These are phyloP conservation scores for Eucalyptus tenuipes DNA, from an alignment of 345 rosid genomes.

Conservation along the genomic window DNA sequence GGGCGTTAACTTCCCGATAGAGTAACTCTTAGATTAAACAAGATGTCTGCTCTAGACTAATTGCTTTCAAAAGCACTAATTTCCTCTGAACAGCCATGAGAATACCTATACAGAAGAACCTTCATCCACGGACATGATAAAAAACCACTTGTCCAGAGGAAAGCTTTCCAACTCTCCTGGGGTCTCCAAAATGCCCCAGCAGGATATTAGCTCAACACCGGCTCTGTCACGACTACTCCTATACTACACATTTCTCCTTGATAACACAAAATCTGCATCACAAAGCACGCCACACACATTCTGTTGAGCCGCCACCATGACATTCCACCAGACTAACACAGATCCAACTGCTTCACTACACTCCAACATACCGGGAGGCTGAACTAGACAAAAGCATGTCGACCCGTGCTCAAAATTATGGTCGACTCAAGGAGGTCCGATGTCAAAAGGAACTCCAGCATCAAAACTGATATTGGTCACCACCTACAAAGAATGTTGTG, in stretches of 20 bases:
- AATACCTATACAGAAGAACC: neutral
- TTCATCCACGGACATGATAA: neutral
- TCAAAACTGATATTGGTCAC: neutral
- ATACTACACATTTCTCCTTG: neutral
- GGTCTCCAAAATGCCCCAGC: neutral
- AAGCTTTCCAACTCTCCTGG: neutral
- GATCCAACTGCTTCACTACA: neutral
- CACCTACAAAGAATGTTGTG: neutral
- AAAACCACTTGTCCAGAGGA: neutral
- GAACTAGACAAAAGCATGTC: neutral
- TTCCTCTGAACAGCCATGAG: neutral
- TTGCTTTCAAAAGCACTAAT: neutral
- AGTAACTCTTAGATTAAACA: neutral
- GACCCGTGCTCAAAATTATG: neutral
- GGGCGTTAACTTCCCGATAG: neutral
- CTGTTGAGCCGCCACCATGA: neutral
- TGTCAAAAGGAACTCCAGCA: neutral
- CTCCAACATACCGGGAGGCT: neutral
- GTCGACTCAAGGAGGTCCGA: neutral
- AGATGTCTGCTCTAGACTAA: neutral
- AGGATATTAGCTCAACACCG: neutral
- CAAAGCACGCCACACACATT: fast-evolving
- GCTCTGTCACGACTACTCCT: neutral
- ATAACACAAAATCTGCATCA: neutral
- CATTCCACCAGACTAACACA: neutral